Evolutionary conservation across 2,329 filamentous ascomycete species (phyloP), one percentile per base, ranked within the genome.

Genomic region (Apiospora pterosperma): DNA sequence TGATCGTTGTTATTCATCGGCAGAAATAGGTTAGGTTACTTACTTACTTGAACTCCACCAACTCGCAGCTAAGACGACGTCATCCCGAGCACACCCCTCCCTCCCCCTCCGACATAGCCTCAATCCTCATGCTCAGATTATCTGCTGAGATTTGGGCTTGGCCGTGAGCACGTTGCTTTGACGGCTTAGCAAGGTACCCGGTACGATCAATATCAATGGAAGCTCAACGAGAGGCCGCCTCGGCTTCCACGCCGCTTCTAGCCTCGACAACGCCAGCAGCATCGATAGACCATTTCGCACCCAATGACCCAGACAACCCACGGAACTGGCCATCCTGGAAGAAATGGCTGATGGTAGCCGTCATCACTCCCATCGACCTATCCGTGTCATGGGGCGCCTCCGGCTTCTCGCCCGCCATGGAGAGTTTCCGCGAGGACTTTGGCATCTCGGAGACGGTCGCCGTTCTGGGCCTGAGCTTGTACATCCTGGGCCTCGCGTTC

Each of bases 401-500:
- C 6, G 81, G 81, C 10, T 84, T 80, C 69, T 82, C 79, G 2
- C 81, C 82, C 0, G 79, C 76, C 0, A 71, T 75, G 16, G 68
- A 66, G n/a, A 77, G 79, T 48, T 81, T 83, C 62, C 75, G 73
- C 1, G 71, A 76, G 10, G 77, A 80, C 19, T 79, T 83, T 64
- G 71, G 73, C 14, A 71, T 81, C 3, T 76, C 77, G 3, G 68
- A 74, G 19, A 77, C 79, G 48, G 70, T 81, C 23, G 79, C 77
- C 1, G 80, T 79, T 0, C 69, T 84, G 4, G 81, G 81, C 4
- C 62, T 84, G 59, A 81, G 78, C 55, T 70, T 83, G 61, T 83
- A 82, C 64, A 75, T 84, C 10, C 72, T 83, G 12, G 82, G 81
- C 0, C 69, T 83, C 5, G 81, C 80, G 0, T 77, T 79, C 68